Base-by-base conservation (phyloP, 1,284 basidiomycete genomes). In the Trichosporon sp. region DNA sequence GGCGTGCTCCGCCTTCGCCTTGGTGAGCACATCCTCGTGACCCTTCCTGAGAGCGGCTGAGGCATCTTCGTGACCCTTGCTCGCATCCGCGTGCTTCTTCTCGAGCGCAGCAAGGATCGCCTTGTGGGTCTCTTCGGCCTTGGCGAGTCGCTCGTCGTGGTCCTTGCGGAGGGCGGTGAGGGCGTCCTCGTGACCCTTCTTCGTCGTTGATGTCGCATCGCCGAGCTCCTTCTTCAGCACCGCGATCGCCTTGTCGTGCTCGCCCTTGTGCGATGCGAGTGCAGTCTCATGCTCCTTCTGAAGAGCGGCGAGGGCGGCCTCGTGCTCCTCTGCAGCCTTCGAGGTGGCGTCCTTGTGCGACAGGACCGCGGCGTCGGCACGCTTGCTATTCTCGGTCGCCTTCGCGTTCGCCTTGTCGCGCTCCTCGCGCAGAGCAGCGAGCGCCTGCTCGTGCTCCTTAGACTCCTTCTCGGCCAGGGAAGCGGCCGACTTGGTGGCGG, bases 41-140 rank as follows among this genome's bases (percentile, higher is more conserved):
- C 21, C 32, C 31, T 63, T 37, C 31, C n/a, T 63, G 1, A 84
- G 68, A 71, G 84, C 81, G 2, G 75, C 74, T 67, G 83, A 82
- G 46, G 84, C 67, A 3, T 79, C 78, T 71, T 82, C 80, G 46
- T 81, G 72, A 51, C 78, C 79, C 59, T 81, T 75, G 12, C 76
- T 73, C 43, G 82, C 73, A 35, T 81, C 81, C 2, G 32, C 83
- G 63, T 11, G 69, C 71, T 63, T 32, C 71, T 79, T 77, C 72
- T 80, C 75, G 46, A 80, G 64, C 61, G 79, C 77, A n/a, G 71
- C 74, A 8, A 80, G 31, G 32, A 32, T 32, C 5, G 59, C 59
- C 59, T 63, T 35, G 16, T 35, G 59, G 32, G 61, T 69, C 69
- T 63, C 71, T 21, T 76, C 73, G 35, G 69, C 70, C 14, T n/a